Evolutionary conservation across 1,284 basidiomycete species (phyloP).

Genomic region (Trametes hirsuta): DNA sequence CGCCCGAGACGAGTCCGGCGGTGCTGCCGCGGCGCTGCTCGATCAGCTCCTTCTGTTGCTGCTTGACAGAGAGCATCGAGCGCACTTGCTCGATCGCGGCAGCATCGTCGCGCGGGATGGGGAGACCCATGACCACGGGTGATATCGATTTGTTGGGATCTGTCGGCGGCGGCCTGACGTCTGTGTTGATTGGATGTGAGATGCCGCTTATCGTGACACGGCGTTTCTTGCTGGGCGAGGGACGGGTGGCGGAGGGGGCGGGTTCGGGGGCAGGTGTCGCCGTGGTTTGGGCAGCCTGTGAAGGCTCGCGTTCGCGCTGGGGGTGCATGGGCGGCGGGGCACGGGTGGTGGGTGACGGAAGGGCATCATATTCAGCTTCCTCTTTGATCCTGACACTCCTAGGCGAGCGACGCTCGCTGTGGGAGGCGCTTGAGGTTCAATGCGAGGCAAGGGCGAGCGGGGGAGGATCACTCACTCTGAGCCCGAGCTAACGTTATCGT

Average conservation of each 20-base stretch:
- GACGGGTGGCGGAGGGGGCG: slow-evolving; percentile 43
- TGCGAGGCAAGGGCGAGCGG: slow-evolving; percentile 13
- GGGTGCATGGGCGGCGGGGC: slow-evolving; percentile 25
- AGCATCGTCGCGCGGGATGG: slow-evolving; percentile 61
- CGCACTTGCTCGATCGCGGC: slow-evolving; percentile 62
- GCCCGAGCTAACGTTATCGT: slow-evolving; percentile 24
- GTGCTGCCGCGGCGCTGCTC: slow-evolving; percentile 68
- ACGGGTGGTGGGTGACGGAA: slow-evolving; percentile 36
- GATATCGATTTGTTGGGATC: slow-evolving; percentile 61
- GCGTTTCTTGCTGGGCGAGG: slow-evolving; percentile 69
- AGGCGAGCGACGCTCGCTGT: slow-evolving; percentile 47
- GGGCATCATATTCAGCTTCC: slow-evolving; percentile 57
- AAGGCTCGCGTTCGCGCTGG: not conserved
- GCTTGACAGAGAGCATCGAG: slow-evolving; percentile 63
- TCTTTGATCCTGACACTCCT: slow-evolving; percentile 58
- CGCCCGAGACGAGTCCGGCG: slow-evolving; percentile 40
- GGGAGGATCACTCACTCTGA: slow-evolving; percentile 42
- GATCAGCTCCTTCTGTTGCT: slow-evolving; percentile 69
- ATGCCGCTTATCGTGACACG: slow-evolving; percentile 69
- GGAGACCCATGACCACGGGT: slow-evolving; percentile 66
- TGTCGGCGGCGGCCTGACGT: slow-evolving; percentile 41
- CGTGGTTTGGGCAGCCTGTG: slow-evolving; percentile 29
- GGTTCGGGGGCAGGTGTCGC: slow-evolving; percentile 14
- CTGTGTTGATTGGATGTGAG: slow-evolving; percentile 56
- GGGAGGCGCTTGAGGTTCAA: slow-evolving; percentile 29